These are phyloP conservation scores for Podaxis sp. DNA, from an alignment of 768 basidiomycete genomes.

Conservation along the genomic window DNA sequence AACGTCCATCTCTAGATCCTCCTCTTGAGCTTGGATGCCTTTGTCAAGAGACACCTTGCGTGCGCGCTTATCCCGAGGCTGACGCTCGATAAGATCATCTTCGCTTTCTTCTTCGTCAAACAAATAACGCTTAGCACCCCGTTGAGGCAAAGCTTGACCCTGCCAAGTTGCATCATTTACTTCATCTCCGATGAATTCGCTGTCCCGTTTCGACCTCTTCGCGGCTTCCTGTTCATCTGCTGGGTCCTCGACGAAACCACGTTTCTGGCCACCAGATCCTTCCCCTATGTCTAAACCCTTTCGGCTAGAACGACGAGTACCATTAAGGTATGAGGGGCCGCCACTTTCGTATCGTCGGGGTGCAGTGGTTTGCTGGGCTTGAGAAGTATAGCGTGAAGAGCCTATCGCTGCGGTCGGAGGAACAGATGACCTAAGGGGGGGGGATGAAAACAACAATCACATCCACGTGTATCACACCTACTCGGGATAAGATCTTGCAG, in stretches of 20 bases:
- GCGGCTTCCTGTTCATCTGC: slow-evolving; percentile 17
- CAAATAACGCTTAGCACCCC: slow-evolving; percentile 51
- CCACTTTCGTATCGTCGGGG: not conserved
- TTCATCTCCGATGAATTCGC: slow-evolving; percentile 1
- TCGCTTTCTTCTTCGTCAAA: slow-evolving; percentile 45
- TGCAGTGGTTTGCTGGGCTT: not conserved
- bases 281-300: not conserved
- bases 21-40: slow-evolving; percentile 30
- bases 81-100: slow-evolving; percentile 31
- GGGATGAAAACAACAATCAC: not conserved
- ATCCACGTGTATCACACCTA: not conserved
- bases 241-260: slow-evolving; percentile 11
- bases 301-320: not conserved
- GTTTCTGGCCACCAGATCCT: slow-evolving; percentile 2
- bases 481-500: slow-evolving; percentile 6
- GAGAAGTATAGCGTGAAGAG: not conserved
- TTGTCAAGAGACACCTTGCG: slow-evolving; percentile 52
- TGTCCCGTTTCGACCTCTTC: slow-evolving; percentile 3
- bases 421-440: not conserved
- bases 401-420: not conserved
- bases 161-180: slow-evolving; percentile 5
- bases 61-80: slow-evolving; percentile 50
- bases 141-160: slow-evolving; percentile 18
- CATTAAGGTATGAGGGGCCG: not conserved
- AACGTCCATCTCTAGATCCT: slow-evolving; percentile 45